These are phyloP conservation scores for Neonectria faginata DNA, from an alignment of 2,329 filamentous ascomycete species.

Conservation along the genomic window DNA sequence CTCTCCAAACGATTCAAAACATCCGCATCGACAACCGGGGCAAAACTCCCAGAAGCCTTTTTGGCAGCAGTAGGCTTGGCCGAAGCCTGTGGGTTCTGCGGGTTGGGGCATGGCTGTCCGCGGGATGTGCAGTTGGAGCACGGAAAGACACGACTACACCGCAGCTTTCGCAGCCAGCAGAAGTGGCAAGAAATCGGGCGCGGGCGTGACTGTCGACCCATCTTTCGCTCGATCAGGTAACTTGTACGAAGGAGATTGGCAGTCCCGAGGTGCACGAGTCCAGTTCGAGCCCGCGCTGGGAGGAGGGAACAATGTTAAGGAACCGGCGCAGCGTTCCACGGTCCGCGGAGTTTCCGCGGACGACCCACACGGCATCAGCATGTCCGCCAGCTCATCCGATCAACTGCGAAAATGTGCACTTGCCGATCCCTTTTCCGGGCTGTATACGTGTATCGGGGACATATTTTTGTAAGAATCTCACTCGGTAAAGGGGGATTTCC, in stretches of 20 bases:
- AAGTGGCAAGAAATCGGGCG: conserved; percentile 52
- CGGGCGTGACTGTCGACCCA: conserved; percentile 51
- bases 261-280: background rate
- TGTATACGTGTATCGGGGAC: background rate
- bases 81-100: conserved; percentile 39
- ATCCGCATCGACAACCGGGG: conserved; percentile 31
- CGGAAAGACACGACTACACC: conserved; percentile 52
- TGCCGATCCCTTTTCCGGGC: background rate
- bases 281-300: conserved; percentile 6
- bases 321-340: conserved; percentile 16
- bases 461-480: background rate
- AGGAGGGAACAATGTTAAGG: conserved; percentile 28
- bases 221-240: conserved; percentile 20
- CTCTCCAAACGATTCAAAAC: conserved; percentile 43
- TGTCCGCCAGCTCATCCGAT: background rate
- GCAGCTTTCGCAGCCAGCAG: conserved; percentile 51
- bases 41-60: conserved; percentile 8
- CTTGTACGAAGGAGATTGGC: conserved; percentile 5
- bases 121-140: conserved; percentile 53
- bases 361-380: conserved; percentile 15
- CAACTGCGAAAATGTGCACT: background rate
- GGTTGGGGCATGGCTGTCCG: conserved; percentile 48
- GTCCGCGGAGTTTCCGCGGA: conserved; percentile 43
- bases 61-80: conserved; percentile 30
- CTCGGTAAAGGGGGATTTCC: background rate